Percentiles rank a stretch among this genome's conserved stretches.
Evolutionary conservation across 208 protist species (phyloP).

Genomic region (Sergeia podlipaevii): DNA sequence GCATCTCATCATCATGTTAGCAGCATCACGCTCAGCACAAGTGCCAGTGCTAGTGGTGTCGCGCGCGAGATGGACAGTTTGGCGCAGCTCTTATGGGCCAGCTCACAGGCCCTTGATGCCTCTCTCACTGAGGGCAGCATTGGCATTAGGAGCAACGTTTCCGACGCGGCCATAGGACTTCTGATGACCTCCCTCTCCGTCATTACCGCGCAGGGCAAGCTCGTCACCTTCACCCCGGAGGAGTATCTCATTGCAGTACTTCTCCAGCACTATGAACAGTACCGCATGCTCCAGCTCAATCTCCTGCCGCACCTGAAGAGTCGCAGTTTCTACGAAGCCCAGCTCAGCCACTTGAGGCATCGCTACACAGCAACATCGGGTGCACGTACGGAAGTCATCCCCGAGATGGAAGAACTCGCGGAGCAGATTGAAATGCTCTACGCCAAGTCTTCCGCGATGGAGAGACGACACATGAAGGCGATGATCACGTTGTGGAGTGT

Average conservation of each 20-base stretch:
- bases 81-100: neutral
- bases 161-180: neutral
- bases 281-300: conserved; percentile 70
- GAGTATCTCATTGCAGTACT: conserved; percentile 49
- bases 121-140: neutral
- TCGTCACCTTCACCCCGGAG: conserved; percentile 49
- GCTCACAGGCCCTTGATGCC: conserved; percentile 5
- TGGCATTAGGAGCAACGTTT: no score
- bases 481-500: conserved; percentile 40
- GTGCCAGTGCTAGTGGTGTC: conserved; percentile 4
- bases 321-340: conserved; percentile 55
- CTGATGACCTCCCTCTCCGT: conserved; percentile 21
- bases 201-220: conserved; percentile 15
- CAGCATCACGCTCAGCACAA: conserved; percentile 9
- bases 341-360: conserved; percentile 54
- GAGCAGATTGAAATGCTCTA: conserved; percentile 23
- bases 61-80: neutral
- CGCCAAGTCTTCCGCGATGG: conserved; percentile 14
- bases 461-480: conserved; percentile 23
- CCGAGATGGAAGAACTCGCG: conserved; percentile 32
- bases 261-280: conserved; percentile 75
- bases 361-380: conserved; percentile 20
- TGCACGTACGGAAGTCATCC: no score
- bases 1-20: neutral
- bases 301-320: conserved; percentile 59